A percentile compares a stretch with the other conserved stretches of the same genome.
Evolutionary conservation across 768 basidiomycete species (phyloP).

Genomic region (Dentipellis sp.): DNA sequence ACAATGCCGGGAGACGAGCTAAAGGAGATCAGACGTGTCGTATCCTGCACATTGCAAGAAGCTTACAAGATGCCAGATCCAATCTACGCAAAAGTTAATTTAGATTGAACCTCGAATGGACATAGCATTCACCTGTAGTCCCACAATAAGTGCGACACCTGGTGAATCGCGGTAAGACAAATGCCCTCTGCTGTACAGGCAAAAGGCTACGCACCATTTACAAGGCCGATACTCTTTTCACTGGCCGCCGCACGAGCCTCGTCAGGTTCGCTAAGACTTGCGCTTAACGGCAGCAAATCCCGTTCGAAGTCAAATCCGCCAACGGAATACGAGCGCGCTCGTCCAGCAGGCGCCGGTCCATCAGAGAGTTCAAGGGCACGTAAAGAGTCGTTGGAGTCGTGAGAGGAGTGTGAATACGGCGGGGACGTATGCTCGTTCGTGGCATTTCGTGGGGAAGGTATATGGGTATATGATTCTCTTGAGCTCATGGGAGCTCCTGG

Average conservation of each 20-base stretch:
- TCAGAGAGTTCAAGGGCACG: slow-evolving; percentile 73
- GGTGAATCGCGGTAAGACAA: not conserved
- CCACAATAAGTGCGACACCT: slow-evolving; percentile 85
- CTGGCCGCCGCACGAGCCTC: slow-evolving; percentile 33
- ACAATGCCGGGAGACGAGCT: slow-evolving; percentile 92
- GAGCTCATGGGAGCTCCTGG: slow-evolving; percentile 27
- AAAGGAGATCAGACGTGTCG: not conserved
- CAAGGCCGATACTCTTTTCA: slow-evolving; percentile 68
- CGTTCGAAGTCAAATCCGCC: slow-evolving; percentile 74
- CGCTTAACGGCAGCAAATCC: slow-evolving; percentile 67
- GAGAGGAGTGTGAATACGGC: slow-evolving; percentile 30
- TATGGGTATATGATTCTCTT: slow-evolving; percentile 18
- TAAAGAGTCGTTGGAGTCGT: slow-evolving; percentile 66
- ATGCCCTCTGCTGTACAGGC: not conserved
- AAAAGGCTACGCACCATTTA: slow-evolving; percentile 54
- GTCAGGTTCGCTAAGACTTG: slow-evolving; percentile 68
- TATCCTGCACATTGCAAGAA: not conserved
- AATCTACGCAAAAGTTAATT: slow-evolving; percentile 35
- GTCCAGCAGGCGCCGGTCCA: slow-evolving; percentile 29
- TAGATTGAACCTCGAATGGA: slow-evolving; percentile 3
- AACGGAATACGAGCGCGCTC: slow-evolving; percentile 48
- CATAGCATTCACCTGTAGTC: slow-evolving; percentile 50
- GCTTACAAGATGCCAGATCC: slow-evolving; percentile 88
- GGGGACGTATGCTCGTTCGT: slow-evolving; percentile 2
- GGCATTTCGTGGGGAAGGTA: not conserved